Percentiles rank a stretch among this genome's conserved stretches.
These are phyloP conservation scores for Bipolaris gigantea DNA, from an alignment of 2,329 filamentous ascomycete genomes.

Conservation along the genomic window DNA sequence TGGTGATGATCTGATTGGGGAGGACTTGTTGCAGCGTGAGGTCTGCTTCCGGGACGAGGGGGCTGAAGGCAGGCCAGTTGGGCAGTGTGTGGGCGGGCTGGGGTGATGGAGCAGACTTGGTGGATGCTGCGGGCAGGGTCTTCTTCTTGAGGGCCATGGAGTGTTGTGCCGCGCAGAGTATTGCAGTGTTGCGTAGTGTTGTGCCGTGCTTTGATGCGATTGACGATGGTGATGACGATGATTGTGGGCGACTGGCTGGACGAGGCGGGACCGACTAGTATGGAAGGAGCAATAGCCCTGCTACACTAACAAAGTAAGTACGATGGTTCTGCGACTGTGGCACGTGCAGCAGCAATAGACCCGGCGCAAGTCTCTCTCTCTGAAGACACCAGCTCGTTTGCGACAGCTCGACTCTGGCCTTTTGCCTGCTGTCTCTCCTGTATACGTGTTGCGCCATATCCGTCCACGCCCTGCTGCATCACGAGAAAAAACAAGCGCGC, in stretches of 20 bases:
- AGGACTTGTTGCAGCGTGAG: constrained; percentile 62
- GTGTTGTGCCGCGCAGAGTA: neutral
- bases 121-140: constrained; percentile 10
- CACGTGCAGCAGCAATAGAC: constrained; percentile 9
- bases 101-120: constrained; percentile 1
- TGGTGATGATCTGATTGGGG: constrained; percentile 69
- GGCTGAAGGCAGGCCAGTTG: constrained; percentile 73
- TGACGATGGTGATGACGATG: no score
- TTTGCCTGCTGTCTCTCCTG: neutral
- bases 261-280: no score
- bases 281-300: no score
- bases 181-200: neutral
- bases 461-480: neutral
- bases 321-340: neutral
- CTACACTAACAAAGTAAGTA: no score
- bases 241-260: no score
- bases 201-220: no score
- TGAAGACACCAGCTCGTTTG: constrained; percentile 6
- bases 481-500: constrained; percentile 8
- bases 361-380: constrained; percentile 15
- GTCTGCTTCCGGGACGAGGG: constrained; percentile 66
- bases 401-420: constrained; percentile 9
- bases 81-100: constrained; percentile 40
- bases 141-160: constrained; percentile 42
- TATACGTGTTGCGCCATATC: constrained; percentile 14